Conservation (phyloP, 169 alveolate species). For the Miamiensis avidus region DNA sequence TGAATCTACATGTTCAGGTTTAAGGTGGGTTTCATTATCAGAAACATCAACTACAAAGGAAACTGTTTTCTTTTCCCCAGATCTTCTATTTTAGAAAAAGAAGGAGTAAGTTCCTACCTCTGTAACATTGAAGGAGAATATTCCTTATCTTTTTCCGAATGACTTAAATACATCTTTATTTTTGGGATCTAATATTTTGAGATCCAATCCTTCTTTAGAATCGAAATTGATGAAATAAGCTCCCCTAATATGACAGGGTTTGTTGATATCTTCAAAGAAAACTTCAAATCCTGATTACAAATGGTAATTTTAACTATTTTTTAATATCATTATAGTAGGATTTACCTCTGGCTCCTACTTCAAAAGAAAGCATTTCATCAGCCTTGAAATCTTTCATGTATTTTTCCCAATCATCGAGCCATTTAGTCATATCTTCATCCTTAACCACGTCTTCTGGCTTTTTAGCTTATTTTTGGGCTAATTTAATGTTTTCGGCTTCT, state of each 20-base stretch:
- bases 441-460: not conserved
- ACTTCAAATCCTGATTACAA: not conserved
- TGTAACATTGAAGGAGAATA: not conserved
- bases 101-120: not conserved
- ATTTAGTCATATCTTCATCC: not conserved
- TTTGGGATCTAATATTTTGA: not conserved
- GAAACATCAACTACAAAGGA: not conserved
- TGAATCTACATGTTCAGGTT: not conserved
- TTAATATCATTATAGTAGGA: too few relatives aligned
- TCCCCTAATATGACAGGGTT: not conserved
- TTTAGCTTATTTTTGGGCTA: too few relatives aligned
- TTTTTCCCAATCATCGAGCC: not conserved
- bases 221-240: not conserved
- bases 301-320: not conserved
- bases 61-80: not conserved
- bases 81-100: not conserved
- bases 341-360: not conserved
- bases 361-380: not conserved
- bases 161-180: not conserved
- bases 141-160: not conserved
- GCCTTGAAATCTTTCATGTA: not conserved
- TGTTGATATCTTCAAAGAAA: not conserved
- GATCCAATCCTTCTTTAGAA: not conserved
- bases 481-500: too few relatives aligned
- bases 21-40: not conserved